Conservation (phyloP, 306 rosid species). For the Cucurbita argyrosperma region DNA sequence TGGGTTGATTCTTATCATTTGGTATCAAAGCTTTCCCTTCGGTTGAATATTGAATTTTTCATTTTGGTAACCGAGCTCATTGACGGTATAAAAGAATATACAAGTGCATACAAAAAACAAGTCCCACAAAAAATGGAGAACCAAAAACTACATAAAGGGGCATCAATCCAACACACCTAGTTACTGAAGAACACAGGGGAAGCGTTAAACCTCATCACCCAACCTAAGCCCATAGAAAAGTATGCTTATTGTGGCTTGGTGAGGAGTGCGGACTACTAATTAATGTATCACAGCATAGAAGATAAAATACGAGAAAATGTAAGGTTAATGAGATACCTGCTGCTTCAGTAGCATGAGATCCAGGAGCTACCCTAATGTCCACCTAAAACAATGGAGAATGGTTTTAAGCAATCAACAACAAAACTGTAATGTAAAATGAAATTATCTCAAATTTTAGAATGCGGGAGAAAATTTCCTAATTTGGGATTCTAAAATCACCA, state of each 20-base stretch:
- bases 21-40: too few relatives aligned
- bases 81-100: neutral
- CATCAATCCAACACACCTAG: neutral
- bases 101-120: neutral
- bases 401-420: slow-evolving; percentile 1
- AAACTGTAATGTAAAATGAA: neutral
- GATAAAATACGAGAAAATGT: neutral
- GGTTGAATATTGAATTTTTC: too few relatives aligned
- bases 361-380: slow-evolving; percentile 87
- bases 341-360: slow-evolving; percentile 89
- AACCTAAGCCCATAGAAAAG: neutral
- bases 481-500: neutral
- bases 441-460: neutral
- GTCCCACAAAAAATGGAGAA: too few relatives aligned
- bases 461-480: neutral
- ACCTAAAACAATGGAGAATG: slow-evolving; percentile 32
- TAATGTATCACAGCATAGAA: neutral
- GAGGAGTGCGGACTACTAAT: neutral
- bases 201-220: neutral
- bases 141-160: too few relatives aligned
- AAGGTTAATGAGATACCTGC: slow-evolving; percentile 35
- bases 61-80: neutral
- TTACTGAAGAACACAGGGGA: neutral
- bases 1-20: too few relatives aligned
- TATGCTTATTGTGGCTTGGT: neutral